Evolutionary conservation across 2,329 filamentous ascomycete species (phyloP), one percentile per base, ranked within the genome.

Genomic region (Emydomyces testavorans): DNA sequence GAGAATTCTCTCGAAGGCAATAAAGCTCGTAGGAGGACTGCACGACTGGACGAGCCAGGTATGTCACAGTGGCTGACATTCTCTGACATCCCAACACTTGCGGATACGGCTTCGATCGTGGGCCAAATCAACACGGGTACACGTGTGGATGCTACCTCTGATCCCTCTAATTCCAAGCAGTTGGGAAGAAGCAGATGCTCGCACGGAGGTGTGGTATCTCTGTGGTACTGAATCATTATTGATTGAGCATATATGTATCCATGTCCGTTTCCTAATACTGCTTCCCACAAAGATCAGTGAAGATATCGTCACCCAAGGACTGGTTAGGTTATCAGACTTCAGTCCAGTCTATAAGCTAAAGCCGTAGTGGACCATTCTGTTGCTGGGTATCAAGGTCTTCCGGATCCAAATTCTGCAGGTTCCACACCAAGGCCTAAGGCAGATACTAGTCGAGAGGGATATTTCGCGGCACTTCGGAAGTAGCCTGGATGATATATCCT

Each of bases 271-370:
- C 56, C 57, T 70, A 5, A 51, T 69, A 40, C 64, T 67, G 0
- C 58, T 70, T 15, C 65, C 65, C 1, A 58, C 61, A 24, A 65
- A 63, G 52, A 54, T 63, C 36, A 56, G 58, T 10, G 64, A 62
- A 15, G 62, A 5, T 71, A 71, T n/a, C 46, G 60, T 67, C 23
- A 64, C 63, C 8, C 65, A 68, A 39, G 60, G 64, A 38, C 53
- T 68, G 5, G 54, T 65, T 39, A 7, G n/a, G 63, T 62, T 13
- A 20, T 21, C 48, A 35, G 37, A 50, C 23, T 15, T 36, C 21
- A 29, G 20, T 16, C 42, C 38, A 5, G 67, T 66, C 0, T 55
- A 48, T 3, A 58, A 59, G 21, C 63, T 70, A 64, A 62, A 48
- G 49, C 53, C 5, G 64, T 68, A 1, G 71, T 66, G 61, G 58